phyloP scores from a whole-genome alignment of 2,329 filamentous ascomycete genomes.

The Furcasterigmium furcatum region DNA sequence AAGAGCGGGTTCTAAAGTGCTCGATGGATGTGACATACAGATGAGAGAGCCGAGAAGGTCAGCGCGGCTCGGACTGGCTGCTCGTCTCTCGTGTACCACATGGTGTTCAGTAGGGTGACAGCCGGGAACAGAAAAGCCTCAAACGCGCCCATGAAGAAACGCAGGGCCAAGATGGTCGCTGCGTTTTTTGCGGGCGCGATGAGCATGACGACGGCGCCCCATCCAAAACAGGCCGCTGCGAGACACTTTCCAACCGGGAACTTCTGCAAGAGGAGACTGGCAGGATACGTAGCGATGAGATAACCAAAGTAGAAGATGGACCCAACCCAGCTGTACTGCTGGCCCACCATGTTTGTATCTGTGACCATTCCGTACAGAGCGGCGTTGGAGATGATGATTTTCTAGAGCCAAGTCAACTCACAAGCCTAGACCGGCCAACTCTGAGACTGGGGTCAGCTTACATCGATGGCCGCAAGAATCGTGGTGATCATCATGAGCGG shows the following conservation, averaged over 20 bases:
- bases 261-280: constrained; percentile 40
- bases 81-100: constrained; percentile 40
- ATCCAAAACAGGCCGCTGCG: constrained; percentile 36
- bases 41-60: constrained; percentile 9
- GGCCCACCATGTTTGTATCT: constrained; percentile 23
- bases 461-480: not conserved
- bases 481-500: constrained; percentile 3
- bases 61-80: constrained; percentile 1
- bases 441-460: too few species aligned
- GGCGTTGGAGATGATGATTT: constrained; percentile 48
- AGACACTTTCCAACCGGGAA: constrained; percentile 47
- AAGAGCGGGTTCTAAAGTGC: too few species aligned
- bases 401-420: too few species aligned
- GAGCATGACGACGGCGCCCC: constrained; percentile 44
- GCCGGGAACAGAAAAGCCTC: constrained; percentile 57
- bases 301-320: constrained; percentile 52
- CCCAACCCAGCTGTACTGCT: constrained; percentile 17
- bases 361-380: constrained; percentile 53
- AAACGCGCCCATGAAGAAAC: constrained; percentile 52
- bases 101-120: constrained; percentile 54
- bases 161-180: constrained; percentile 49
- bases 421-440: too few species aligned
- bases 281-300: constrained; percentile 39
- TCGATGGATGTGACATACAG: constrained; percentile 6
- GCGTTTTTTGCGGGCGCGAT: constrained; percentile 52